These are phyloP conservation scores for Phalaenopsis hybrid DNA, from an alignment of 116 monocot genomes.

Conservation along the genomic window DNA sequence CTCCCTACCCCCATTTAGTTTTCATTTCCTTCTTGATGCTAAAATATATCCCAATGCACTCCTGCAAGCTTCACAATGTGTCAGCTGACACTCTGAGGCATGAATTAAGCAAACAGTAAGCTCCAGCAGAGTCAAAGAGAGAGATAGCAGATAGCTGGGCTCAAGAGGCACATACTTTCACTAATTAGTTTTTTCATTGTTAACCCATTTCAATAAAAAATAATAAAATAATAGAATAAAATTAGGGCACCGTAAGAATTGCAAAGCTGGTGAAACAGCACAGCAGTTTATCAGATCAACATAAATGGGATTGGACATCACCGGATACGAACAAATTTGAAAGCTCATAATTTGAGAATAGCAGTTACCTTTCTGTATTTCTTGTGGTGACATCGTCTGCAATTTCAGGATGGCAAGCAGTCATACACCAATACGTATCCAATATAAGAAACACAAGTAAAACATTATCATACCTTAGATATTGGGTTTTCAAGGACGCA, in stretches of 20 bases:
- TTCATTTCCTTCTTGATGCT: too few relatives aligned
- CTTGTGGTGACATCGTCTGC: constrained; percentile 54
- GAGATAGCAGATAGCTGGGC: too few relatives aligned
- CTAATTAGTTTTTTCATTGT: too few relatives aligned
- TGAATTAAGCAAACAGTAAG: too few relatives aligned
- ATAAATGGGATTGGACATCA: neutral
- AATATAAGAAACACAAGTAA: constrained; percentile 3
- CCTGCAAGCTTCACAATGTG: too few relatives aligned
- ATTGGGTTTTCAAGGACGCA: constrained; percentile 83
- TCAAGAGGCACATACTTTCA: too few relatives aligned
- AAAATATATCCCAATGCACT: too few relatives aligned
- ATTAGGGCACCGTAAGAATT: neutral
- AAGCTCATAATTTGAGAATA: neutral
- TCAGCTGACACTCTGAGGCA: too few relatives aligned
- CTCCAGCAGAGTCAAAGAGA: too few relatives aligned
- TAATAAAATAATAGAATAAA: too few relatives aligned
- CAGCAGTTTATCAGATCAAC: neutral
- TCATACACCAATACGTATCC: neutral
- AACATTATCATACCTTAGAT: constrained; percentile 51
- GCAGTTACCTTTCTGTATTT: constrained; percentile 62
- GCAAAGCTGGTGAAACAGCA: neutral
- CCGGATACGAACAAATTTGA: neutral
- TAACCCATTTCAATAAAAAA: too few relatives aligned
- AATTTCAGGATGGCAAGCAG: constrained; percentile 2
- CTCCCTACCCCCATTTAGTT: too few relatives aligned